Percentiles rank a stretch among this genome's conserved stretches.
These are phyloP conservation scores for Penicillium occitanis DNA, from an alignment of 2,329 filamentous ascomycete species.

Conservation along the genomic window DNA sequence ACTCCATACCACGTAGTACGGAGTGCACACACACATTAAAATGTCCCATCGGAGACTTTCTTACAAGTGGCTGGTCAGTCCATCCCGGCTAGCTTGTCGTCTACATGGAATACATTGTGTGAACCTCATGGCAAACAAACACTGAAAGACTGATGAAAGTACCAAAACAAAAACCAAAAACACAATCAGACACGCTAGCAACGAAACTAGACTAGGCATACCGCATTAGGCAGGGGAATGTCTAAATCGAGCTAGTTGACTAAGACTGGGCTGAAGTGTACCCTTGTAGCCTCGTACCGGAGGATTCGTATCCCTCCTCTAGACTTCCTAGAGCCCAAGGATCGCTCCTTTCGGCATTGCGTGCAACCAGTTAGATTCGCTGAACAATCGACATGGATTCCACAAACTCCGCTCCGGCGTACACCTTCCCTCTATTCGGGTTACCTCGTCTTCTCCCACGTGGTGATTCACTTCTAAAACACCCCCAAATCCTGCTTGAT, in stretches of 20 bases:
- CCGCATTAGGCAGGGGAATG: constrained; percentile 4
- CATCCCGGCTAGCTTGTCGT: background rate
- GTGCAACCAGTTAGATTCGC: background rate
- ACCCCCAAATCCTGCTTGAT: constrained; percentile 1
- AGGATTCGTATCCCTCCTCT: background rate
- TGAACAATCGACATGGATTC: background rate
- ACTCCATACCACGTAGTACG: background rate
- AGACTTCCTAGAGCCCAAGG: background rate
- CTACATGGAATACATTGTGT: background rate
- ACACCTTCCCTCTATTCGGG: background rate
- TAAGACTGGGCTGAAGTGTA: background rate
- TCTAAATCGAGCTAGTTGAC: background rate
- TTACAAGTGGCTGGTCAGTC: background rate
- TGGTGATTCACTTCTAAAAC: constrained; percentile 8
- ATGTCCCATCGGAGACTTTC: background rate
- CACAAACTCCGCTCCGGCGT: background rate
- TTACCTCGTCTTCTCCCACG: constrained; percentile 3
- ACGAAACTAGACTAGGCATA: background rate
- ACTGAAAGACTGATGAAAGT: background rate
- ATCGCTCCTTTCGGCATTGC: background rate
- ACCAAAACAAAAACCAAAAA: too few species aligned
- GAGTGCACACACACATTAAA: background rate
- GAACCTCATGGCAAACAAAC: constrained; percentile 5
- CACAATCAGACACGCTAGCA: background rate
- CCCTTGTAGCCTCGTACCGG: background rate